Evolutionary conservation across 1,284 basidiomycete species (phyloP), one percentile per base, ranked within the genome.

Genomic region (Tetrapyrgos nigripes): DNA sequence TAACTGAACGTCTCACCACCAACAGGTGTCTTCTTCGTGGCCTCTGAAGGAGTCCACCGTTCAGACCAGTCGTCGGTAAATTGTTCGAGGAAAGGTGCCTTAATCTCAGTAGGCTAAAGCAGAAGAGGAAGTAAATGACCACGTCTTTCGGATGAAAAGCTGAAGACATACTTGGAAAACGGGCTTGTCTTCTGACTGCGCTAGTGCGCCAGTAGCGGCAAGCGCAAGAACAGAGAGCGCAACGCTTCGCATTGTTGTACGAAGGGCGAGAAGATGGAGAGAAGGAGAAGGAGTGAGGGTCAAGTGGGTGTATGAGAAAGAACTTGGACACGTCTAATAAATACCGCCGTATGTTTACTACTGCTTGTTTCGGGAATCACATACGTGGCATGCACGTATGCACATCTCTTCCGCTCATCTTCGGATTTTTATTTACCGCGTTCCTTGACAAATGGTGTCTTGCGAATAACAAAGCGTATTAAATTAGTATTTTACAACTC

Each of bases 41-140:
- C 97, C 72, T 95, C 91, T 6, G 96, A 98, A 37, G 96, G 89
- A 58, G 93, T 94, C 97, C 97, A 99, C 65, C 96, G 92, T 58
- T 89, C 84, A 46, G 89, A 75, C 93, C 93, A 97, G 79, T 93
- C 92, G 57, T 90, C 85, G 26, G 91, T 93, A 83, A 99, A 99
- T 76, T 99, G 97, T 78, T 99, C 97, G 68, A 99, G 72, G 83
- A 99, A 98, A 61, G 94, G 89, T n/a, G 93, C 96, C 70, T 91
- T 88, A 77, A 98, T 81, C 58, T 82, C 76, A 55, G 96, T 91
- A 48, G 91, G 81, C 93, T 98, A 69, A 23, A 60, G 29, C 59
- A 49, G 51, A 48, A 28, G 49, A 48, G 4, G 19, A 24, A 44
- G 17, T 59, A 13, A 48, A 45, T 28, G 19, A 43, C 68, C 13